Evolutionary conservation across 768 basidiomycete species (phyloP).

Genomic region (Auricularia heimuer): DNA sequence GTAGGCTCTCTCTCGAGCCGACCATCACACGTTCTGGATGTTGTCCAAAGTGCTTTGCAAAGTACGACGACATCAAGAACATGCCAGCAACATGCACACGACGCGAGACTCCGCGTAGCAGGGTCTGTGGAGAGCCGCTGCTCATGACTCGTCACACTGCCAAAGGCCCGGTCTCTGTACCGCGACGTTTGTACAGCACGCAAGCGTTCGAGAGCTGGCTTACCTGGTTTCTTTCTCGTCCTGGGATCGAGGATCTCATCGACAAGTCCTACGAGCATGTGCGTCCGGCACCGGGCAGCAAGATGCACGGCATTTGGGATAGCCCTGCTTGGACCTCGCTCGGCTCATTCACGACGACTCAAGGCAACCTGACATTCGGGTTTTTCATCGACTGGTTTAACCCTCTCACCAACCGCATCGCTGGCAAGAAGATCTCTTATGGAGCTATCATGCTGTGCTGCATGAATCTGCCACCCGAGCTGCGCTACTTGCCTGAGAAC

Average conservation of each 20-base stretch:
- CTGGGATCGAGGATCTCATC: not conserved
- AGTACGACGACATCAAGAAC: not conserved
- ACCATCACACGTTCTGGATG: not conserved
- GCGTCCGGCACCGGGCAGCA: not conserved
- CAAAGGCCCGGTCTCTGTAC: not conserved
- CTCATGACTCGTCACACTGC: not conserved
- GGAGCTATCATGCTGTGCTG: conserved; percentile 25
- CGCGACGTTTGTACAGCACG: not conserved
- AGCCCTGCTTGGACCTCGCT: not conserved
- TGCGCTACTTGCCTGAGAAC: conserved; percentile 29
- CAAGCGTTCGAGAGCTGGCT: not conserved
- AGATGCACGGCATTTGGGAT: not conserved
- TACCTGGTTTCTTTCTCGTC: not conserved
- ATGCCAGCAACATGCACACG: not conserved
- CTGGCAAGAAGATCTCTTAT: conserved; percentile 17
- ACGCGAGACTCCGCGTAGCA: not conserved
- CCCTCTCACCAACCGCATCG: conserved; percentile 22
- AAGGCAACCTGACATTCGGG: conserved; percentile 13
- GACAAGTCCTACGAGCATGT: not conserved
- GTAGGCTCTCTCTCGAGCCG: not conserved
- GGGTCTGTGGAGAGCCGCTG: not conserved
- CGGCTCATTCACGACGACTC: not conserved
- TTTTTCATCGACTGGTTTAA: conserved; percentile 29
- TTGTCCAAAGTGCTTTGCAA: not conserved
- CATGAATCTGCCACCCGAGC: conserved; percentile 27